Percentiles rank a stretch among this genome's conserved stretches.
These are phyloP conservation scores for Emmonsiellopsis sp. DNA, from an alignment of 2,329 filamentous ascomycete genomes.

Conservation along the genomic window DNA sequence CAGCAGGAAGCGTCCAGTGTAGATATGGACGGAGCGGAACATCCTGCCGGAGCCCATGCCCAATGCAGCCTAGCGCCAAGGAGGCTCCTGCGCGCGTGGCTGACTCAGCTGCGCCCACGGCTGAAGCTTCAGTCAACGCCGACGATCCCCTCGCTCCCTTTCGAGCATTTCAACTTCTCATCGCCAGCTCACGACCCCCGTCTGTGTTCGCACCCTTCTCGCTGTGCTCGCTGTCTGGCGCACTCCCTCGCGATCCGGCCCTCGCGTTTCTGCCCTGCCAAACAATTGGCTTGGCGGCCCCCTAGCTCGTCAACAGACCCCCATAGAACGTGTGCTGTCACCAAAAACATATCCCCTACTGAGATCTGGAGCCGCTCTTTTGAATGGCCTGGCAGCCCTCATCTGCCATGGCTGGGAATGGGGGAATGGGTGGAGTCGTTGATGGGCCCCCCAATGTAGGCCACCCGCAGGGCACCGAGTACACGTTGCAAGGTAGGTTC, in stretches of 20 bases:
- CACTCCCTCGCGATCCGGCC: not conserved
- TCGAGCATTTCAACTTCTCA: not conserved
- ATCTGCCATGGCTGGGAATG: constrained; percentile 51
- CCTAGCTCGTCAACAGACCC: not conserved
- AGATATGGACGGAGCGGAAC: no score
- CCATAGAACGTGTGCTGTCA: not conserved
- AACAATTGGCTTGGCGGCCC: not conserved
- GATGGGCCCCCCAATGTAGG: constrained; percentile 34
- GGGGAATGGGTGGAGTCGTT: constrained; percentile 40
- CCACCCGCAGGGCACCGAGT: constrained; percentile 57
- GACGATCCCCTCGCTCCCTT: not conserved
- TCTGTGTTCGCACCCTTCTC: not conserved
- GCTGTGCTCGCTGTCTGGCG: not conserved
- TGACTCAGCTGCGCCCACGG: no score
- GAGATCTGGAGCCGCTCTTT: constrained; percentile 4
- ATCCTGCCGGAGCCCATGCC: no score
- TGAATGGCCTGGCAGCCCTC: constrained; percentile 64
- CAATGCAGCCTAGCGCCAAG: no score
- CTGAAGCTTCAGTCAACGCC: not conserved
- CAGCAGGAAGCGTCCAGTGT: no score
- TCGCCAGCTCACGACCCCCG: not conserved
- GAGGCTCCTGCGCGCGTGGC: no score
- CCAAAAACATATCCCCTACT: not conserved
- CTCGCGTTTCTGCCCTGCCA: not conserved
- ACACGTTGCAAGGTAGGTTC: constrained; percentile 59